A percentile compares a stretch with the other conserved stretches of the same genome.
Evolutionary conservation across 1,284 basidiomycete species (phyloP).

Genomic region (Ceratobasidium sp.): DNA sequence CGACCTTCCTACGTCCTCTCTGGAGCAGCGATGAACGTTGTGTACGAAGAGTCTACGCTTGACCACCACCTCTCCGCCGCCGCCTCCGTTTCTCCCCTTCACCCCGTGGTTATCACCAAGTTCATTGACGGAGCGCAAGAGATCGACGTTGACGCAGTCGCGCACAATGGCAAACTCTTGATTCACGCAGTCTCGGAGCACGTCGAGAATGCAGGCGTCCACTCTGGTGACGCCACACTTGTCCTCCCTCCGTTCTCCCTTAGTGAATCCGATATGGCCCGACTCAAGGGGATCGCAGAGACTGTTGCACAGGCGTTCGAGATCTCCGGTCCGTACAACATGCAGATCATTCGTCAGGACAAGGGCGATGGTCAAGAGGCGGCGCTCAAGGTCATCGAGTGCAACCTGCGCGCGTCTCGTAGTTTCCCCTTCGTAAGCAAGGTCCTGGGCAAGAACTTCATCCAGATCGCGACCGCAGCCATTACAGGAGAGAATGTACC

Average conservation of each 20-base stretch:
- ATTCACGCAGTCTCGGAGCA: slow-evolving; percentile 98
- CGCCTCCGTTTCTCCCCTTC: slow-evolving; percentile 94
- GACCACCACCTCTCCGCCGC: slow-evolving; percentile 96
- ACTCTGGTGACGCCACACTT: slow-evolving; percentile 98
- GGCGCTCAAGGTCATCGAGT: slow-evolving; percentile 97
- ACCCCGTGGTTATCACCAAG: slow-evolving; percentile 98
- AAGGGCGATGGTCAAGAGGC: slow-evolving; percentile 69
- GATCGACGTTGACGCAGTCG: slow-evolving; percentile 98
- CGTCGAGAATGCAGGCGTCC: slow-evolving; percentile 98
- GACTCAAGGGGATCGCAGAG: slow-evolving; percentile 92
- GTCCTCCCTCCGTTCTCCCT: slow-evolving; percentile 97
- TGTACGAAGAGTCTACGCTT: slow-evolving; percentile 90
- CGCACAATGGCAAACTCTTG: slow-evolving; percentile 93
- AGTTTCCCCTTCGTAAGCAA: slow-evolving; percentile 99
- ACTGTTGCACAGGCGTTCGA: slow-evolving; percentile 96
- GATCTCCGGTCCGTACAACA: slow-evolving; percentile 99
- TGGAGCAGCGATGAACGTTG: slow-evolving; percentile 99
- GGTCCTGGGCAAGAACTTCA: slow-evolving; percentile 97
- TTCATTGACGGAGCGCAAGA: slow-evolving; percentile 99
- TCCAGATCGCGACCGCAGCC: slow-evolving; percentile 93
- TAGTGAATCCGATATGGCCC: slow-evolving; percentile 79
- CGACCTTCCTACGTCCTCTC: slow-evolving; percentile 98
- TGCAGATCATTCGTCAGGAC: slow-evolving; percentile 93
- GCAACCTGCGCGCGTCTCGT: slow-evolving; percentile 96
- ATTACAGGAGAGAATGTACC: slow-evolving; percentile 93